Evolutionary conservation across 176 grass and related monocot species (phyloP).

Genomic region (bread wheat (Triticum aestivum)): DNA sequence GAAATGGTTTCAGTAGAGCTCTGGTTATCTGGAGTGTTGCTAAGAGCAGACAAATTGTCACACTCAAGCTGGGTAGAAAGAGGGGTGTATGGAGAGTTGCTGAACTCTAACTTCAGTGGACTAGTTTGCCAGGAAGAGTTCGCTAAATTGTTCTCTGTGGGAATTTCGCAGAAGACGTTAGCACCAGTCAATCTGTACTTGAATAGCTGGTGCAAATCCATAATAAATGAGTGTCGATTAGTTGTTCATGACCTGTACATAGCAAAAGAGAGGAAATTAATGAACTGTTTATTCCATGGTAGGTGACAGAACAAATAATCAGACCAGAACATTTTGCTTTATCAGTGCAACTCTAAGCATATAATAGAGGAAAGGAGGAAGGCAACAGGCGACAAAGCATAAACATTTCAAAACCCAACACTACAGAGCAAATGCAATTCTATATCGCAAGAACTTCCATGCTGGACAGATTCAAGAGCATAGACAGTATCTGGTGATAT

Average conservation of each 20-base stretch:
- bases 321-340: conserved; percentile 18
- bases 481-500: neutral
- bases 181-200: conserved; percentile 60
- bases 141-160: conserved; percentile 45
- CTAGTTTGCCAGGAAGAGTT: conserved; percentile 42
- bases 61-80: conserved; percentile 62
- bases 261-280: conserved; percentile 36
- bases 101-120: conserved; percentile 54
- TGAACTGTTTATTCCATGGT: conserved; percentile 23
- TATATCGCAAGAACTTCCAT: neutral
- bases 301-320: neutral
- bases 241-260: conserved; percentile 59
- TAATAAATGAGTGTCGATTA: conserved; percentile 62
- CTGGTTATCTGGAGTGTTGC: conserved; percentile 56
- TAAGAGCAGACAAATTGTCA: conserved; percentile 62
- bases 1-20: conserved; percentile 72
- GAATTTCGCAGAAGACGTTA: conserved; percentile 49
- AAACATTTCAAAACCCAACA: conserved; percentile 11
- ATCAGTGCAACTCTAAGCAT: neutral
- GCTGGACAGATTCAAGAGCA: neutral
- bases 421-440: neutral
- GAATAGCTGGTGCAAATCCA: conserved; percentile 80
- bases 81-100: conserved; percentile 69
- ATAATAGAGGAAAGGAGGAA: conserved; percentile 7
- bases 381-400: neutral